Evolutionary conservation across 2,329 filamentous ascomycete species (phyloP).

Genomic region (Botrytis byssoidea): DNA sequence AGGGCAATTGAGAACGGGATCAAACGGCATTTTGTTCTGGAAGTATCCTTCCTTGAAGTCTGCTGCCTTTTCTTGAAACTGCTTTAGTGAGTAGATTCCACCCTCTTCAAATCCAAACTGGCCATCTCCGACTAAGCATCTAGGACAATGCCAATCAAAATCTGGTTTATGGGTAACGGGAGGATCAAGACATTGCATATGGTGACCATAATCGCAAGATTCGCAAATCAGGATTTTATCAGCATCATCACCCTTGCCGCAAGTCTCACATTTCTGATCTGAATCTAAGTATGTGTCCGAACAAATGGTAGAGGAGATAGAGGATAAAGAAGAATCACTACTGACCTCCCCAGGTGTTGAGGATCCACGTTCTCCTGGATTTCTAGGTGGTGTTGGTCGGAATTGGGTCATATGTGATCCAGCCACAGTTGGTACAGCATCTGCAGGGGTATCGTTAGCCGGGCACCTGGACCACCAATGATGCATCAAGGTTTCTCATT

Average conservation of each 20-base stretch:
- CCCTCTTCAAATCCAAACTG: slow-evolving; percentile 98
- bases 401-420: slow-evolving; percentile 97
- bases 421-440: slow-evolving; percentile 77
- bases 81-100: slow-evolving; percentile 87
- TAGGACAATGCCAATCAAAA: slow-evolving; percentile 91
- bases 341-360: slow-evolving; percentile 52
- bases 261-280: slow-evolving; percentile 76
- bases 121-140: slow-evolving; percentile 91
- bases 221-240: slow-evolving; percentile 78
- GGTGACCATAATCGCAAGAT: slow-evolving; percentile 85
- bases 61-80: slow-evolving; percentile 94
- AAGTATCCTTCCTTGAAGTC: slow-evolving; percentile 96
- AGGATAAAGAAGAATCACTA: slow-evolving; percentile 51
- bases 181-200: slow-evolving; percentile 85
- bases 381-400: slow-evolving; percentile 72
- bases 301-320: not conserved
- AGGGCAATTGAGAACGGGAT: slow-evolving; percentile 77
- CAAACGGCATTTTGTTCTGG: slow-evolving; percentile 82
- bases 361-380: slow-evolving; percentile 49
- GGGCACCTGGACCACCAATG: slow-evolving; percentile 31
- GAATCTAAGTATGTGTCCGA: slow-evolving; percentile 36
- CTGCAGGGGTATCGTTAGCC: slow-evolving; percentile 46
- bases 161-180: slow-evolving; percentile 75
- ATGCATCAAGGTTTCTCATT: slow-evolving; percentile 22
- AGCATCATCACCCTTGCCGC: slow-evolving; percentile 73